These are phyloP conservation scores for Backusella liffmaniae DNA, from an alignment of 192 early-diverging fungal species.

Conservation along the genomic window DNA sequence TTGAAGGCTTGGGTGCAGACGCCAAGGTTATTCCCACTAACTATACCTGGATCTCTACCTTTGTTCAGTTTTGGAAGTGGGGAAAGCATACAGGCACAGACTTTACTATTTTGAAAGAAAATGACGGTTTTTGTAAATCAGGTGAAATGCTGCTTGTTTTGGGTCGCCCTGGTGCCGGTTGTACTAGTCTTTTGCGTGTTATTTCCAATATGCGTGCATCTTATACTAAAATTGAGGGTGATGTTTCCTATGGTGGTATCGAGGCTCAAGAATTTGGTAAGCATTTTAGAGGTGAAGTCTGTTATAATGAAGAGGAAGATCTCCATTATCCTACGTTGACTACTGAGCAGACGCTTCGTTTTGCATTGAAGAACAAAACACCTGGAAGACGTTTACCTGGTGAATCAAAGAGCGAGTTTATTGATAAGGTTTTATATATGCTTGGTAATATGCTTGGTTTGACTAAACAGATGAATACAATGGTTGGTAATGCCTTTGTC, in stretches of 20 bases:
- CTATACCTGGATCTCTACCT: constrained; percentile 4
- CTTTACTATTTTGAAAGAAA: constrained; percentile 55
- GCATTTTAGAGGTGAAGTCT: constrained; percentile 68
- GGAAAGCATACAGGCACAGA: constrained; percentile 14
- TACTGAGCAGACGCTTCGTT: constrained; percentile 74
- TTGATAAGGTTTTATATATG: constrained; percentile 49
- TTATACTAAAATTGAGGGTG: constrained; percentile 48
- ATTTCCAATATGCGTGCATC: constrained; percentile 52
- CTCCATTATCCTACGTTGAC: constrained; percentile 65
- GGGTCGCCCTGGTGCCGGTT: constrained; percentile 69
- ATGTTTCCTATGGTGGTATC: constrained; percentile 69
- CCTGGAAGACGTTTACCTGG: constrained; percentile 48
- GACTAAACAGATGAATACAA: constrained; percentile 56
- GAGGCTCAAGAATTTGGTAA: constrained; percentile 57
- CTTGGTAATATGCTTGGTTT: constrained; percentile 55
- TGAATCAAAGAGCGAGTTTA: constrained; percentile 19
- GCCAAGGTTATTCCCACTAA: constrained; percentile 37
- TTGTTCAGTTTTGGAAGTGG: constrained; percentile 30
- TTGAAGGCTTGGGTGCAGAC: constrained; percentile 38
- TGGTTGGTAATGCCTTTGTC: constrained; percentile 69
- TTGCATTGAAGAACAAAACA: constrained; percentile 74
- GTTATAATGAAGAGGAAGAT: constrained; percentile 72
- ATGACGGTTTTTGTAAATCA: constrained; percentile 67
- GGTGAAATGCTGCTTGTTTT: constrained; percentile 75
- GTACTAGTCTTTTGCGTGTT: constrained; percentile 60